Conservation (phyloP, 1,139 yeast species). For the Geotrichum australiense region DNA sequence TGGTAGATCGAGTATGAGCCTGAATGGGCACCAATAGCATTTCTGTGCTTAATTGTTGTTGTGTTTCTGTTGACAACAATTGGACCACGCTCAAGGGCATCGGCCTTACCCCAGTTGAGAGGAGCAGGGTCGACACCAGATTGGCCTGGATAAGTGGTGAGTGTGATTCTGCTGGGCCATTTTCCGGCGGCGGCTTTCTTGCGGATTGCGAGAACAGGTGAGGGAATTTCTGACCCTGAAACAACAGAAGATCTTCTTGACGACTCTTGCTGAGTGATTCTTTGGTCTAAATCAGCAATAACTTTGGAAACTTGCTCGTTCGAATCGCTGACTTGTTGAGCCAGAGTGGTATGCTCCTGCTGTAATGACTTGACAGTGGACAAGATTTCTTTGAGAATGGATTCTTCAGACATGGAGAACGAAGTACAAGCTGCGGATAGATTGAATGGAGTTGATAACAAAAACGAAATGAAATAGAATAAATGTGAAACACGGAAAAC, state of each 20-base stretch:
- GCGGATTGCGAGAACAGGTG: constrained; percentile 1
- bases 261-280: constrained; percentile 13
- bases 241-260: constrained; percentile 10
- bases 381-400: constrained; percentile 12
- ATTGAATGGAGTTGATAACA: neutral
- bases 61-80: constrained; percentile 44
- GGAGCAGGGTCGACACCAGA: constrained; percentile 43
- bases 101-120: constrained; percentile 45
- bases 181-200: constrained; percentile 16
- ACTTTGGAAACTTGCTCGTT: constrained; percentile 15
- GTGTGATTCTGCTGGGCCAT: constrained; percentile 35
- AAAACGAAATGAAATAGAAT: neutral
- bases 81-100: constrained; percentile 48
- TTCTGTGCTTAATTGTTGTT: constrained; percentile 35
- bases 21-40: constrained; percentile 56
- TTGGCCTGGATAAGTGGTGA: constrained; percentile 49
- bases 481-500: constrained; percentile 1
- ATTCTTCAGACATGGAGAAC: constrained; percentile 9
- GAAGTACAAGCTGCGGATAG: neutral
- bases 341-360: constrained; percentile 17
- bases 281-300: constrained; percentile 12
- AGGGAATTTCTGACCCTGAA: constrained; percentile 2
- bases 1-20: constrained; percentile 57
- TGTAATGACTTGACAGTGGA: constrained; percentile 15
- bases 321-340: constrained; percentile 19